Conservation (phyloP, 495 filamentous ascomycete genomes). For the Aspergillus nanangensis region DNA sequence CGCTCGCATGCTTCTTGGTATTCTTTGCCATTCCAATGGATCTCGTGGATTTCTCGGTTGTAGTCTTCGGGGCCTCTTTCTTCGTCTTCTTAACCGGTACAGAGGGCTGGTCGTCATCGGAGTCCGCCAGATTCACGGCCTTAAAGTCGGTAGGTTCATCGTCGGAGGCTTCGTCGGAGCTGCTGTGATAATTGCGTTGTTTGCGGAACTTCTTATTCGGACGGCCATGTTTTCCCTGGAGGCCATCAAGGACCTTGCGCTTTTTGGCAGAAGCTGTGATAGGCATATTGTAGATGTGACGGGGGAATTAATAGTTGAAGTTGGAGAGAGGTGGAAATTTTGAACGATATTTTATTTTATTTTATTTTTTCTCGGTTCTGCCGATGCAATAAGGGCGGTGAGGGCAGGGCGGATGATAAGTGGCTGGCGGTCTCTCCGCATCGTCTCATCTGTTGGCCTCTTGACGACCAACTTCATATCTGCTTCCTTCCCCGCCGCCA, state of each 20-base stretch:
- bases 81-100: constrained; percentile 20
- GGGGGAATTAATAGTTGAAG: neutral
- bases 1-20: too few species aligned
- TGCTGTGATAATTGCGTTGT: constrained; percentile 68
- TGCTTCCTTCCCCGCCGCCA: too few species aligned
- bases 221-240: constrained; percentile 48
- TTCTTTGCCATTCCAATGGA: constrained; percentile 6
- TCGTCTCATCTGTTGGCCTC: too few species aligned
- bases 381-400: constrained; percentile 11
- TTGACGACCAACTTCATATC: too few species aligned
- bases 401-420: constrained; percentile 21
- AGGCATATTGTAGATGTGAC: constrained; percentile 36
- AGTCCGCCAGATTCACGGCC: constrained; percentile 64
- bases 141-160: constrained; percentile 45
- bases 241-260: constrained; percentile 55
- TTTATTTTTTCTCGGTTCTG: constrained; percentile 29
- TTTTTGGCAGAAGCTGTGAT: constrained; percentile 44
- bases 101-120: constrained; percentile 50
- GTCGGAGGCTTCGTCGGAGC: constrained; percentile 55
- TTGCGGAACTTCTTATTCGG: constrained; percentile 70
- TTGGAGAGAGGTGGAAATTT: neutral
- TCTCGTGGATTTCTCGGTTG: constrained; percentile 13
- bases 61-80: constrained; percentile 7
- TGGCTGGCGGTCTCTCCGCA: constrained; percentile 37
- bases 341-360: neutral